Conservation (phyloP, 163 green algal genomes). For the Scenedesmus sp. region DNA sequence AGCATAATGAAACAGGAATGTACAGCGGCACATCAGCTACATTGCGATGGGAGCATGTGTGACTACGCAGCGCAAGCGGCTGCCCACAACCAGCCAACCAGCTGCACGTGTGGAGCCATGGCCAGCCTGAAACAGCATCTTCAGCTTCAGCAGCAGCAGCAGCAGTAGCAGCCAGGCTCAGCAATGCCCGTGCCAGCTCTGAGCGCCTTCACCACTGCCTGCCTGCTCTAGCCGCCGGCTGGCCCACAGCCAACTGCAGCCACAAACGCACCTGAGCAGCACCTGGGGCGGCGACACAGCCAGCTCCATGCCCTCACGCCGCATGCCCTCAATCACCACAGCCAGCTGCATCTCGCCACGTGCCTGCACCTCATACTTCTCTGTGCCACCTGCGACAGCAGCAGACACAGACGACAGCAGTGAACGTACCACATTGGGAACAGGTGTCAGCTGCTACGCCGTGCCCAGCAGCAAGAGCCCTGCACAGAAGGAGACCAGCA, state of each 20-base stretch:
- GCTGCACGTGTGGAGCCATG: not conserved
- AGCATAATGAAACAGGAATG: not conserved
- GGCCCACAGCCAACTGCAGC: not conserved
- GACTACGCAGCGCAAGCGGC: not conserved
- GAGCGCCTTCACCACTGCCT: no score
- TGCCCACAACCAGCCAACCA: not conserved
- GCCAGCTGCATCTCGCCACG: slow-evolving; percentile 95
- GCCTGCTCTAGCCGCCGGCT: no score
- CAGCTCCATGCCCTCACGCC: slow-evolving; percentile 89
- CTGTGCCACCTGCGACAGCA: slow-evolving; percentile 57
- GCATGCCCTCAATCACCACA: slow-evolving; percentile 91
- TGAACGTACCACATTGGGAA: no score
- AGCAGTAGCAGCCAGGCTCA: not conserved
- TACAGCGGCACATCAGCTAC: not conserved
- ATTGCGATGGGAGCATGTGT: not conserved
- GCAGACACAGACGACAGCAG: not conserved
- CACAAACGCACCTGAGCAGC: slow-evolving; percentile 59
- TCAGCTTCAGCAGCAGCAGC: not conserved
- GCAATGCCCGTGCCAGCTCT: no score
- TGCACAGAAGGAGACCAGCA: not conserved
- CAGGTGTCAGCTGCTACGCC: no score
- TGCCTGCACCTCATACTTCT: slow-evolving; percentile 73
- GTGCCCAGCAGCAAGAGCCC: no score
- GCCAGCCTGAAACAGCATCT: not conserved
- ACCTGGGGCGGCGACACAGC: slow-evolving; percentile 82